Conservation (phyloP, 257 asterid species). For the Scutellaria galericulata region DNA sequence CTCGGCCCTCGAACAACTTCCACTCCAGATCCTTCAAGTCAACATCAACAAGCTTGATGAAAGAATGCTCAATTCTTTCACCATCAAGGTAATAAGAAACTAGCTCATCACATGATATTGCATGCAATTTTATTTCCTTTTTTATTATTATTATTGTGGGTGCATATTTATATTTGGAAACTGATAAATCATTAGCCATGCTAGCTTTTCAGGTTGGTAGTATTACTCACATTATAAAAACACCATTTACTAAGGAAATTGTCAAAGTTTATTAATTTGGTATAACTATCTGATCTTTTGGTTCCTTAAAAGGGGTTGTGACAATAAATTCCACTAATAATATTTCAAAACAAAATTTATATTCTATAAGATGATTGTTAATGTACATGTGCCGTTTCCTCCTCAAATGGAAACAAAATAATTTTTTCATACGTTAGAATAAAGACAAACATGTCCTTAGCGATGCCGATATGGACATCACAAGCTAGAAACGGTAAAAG, state of each 20-base stretch:
- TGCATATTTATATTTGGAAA: background rate
- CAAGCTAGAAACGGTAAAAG: constrained; percentile 3
- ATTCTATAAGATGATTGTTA: too few species aligned
- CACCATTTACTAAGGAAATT: too few species aligned
- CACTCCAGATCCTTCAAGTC: constrained; percentile 78
- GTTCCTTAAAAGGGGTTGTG: too few species aligned
- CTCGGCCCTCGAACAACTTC: constrained; percentile 67
- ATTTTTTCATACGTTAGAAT: background rate
- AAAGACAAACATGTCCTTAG: constrained; percentile 7
- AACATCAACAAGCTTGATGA: constrained; percentile 70
- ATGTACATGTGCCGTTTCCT: too few species aligned
- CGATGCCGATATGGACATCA: constrained; percentile 27
- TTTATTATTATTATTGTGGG: too few species aligned
- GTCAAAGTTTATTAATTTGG: too few species aligned
- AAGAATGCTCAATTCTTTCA: constrained; percentile 74
- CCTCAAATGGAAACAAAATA: background rate
- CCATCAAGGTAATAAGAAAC: constrained; percentile 70
- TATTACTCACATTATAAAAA: too few species aligned
- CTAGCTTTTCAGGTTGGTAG: too few species aligned
- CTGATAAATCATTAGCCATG: too few species aligned
- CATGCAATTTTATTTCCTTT: background rate
- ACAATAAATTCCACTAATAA: too few species aligned
- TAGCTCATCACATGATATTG: background rate
- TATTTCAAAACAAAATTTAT: too few species aligned
- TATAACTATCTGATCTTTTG: too few species aligned